Base-by-base conservation (phyloP, 1,284 basidiomycete genomes). In the Sanghuangporus baumii region DNA sequence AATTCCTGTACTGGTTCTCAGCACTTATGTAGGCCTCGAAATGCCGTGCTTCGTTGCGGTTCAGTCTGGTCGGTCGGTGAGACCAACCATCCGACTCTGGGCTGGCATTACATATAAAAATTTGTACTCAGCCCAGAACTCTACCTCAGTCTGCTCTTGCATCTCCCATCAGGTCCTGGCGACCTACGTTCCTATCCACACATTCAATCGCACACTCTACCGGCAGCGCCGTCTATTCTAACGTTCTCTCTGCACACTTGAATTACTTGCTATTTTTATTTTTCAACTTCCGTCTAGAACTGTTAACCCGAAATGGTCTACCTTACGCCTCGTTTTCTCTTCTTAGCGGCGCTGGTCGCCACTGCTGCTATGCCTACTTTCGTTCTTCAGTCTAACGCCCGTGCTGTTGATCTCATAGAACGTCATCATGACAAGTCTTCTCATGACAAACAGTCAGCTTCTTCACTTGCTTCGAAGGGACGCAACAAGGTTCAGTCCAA, bases 101-200 rank as follows among this genome's bases (percentile, higher is more conserved):
- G 62, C 62, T 63, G 62, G 59, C 62, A 47, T 26, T 23, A 18
- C 23, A 12, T 63, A 58, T 58, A 65, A 61, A 61, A 36, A 11
- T 36, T 43, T 43, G 40, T n/a, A 1, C 26, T 31, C 31, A 6
- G 14, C 43, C 47, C 47, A n/a, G 8, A 18, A 31, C 46, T 43
- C 40, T 8, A 16, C 59, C 54, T 43, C 20, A 36, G 37, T 38
- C 47, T 50, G 38, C 57, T 60, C 52, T 62, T 51, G 47, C 46
- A 57, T 52, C 61, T 51, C 62, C 60, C 36, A 56, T 56, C 50
- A 52, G 57, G 64, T 65, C 64, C 64, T 50, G 64, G 64, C 50
- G 64, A 65, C 61, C 54, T 50, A 55, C 50, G 55, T 40, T 46
- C n/a, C 46, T 40, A 46, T 41, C 31, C 37, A 54, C 50, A 58